These are phyloP conservation scores for Echinochloa phyllopogon DNA, from an alignment of 176 grass and related monocot species.

Conservation along the genomic window DNA sequence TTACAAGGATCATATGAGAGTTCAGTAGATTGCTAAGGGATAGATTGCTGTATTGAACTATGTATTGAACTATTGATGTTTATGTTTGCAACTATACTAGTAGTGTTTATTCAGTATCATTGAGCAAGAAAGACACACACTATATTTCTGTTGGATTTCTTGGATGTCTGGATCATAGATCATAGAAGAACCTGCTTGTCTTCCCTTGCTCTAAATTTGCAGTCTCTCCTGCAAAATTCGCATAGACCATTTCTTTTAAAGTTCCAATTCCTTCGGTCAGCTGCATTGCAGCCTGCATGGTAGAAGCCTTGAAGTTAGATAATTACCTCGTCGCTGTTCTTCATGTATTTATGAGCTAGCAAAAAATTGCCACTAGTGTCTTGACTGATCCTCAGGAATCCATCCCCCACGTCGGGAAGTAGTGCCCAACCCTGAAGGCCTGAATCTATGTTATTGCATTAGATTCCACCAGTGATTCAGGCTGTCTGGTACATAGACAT, in stretches of 20 bases:
- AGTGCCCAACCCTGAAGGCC: too few species aligned
- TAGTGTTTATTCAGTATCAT: background rate
- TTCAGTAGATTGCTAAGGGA: background rate
- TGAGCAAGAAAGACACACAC: background rate
- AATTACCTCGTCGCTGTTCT: background rate
- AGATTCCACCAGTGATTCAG: background rate
- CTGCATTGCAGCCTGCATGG: background rate
- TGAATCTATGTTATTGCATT: background rate
- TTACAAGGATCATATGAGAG: background rate
- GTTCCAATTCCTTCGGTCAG: background rate
- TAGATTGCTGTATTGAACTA: background rate
- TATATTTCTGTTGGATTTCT: background rate
- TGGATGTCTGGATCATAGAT: background rate
- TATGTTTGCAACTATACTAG: background rate
- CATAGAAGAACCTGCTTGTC: background rate
- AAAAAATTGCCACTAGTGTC: background rate
- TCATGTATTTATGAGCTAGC: background rate
- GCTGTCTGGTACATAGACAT: background rate
- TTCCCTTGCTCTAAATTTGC: background rate
- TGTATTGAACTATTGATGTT: background rate
- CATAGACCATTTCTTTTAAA: background rate
- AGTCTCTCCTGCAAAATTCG: background rate
- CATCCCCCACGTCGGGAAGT: background rate
- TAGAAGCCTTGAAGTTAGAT: background rate
- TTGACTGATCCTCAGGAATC: background rate